Evolutionary conservation across 352 stramenopile genomes (phyloP), one percentile per base, ranked within the genome.

Genomic region (Thalassiosira hispida): DNA sequence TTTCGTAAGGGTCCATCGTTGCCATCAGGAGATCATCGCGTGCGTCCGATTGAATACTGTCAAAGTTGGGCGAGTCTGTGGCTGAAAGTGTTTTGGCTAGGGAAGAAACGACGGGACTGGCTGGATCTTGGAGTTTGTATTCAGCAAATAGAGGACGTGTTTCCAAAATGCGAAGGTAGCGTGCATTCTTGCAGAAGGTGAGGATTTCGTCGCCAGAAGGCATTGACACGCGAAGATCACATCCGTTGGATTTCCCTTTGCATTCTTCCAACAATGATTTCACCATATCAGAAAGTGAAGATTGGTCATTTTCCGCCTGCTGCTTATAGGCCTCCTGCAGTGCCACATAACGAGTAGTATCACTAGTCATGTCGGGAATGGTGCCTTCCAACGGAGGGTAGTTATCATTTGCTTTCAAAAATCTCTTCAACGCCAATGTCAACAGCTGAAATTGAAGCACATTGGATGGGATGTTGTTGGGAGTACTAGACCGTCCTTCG

Each of bases 281-380:
- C 25, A 70, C 59, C 18, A 46, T 42, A 18, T 59, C 14, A 33
- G 18, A 40, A 0, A 96, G 72, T 61, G 66, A 74, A 25, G 59
- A 29, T 12, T 86, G 47, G 72, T 96, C 91, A 31, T 63, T 77
- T 60, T 96, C 88, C 0, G 96, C 96, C 82, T 98, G 96, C 23
- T 80, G 76, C 29, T 95, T 83, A 85, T 99, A 99, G 2, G 98
- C 71, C 20, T 95, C 84, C 85, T 99, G 97, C 60, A 99, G 82
- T 52, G 91, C 85, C 4, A 99, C 93, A 85, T 98, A 99, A 8
- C 77, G 85, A n/a, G 96, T 88, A 0, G 96, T 99, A 9, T 96
- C 96, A 12, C 95, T 93, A 5, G 96, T 98, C 96, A 99, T 98
- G 69, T 99, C 97, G 0, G 97, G 97, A 25, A 99, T 94, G 9